phyloP scores from a whole-genome alignment of 2,329 filamentous ascomycete genomes.

The Immersiporthe knoxdaviesiana region DNA sequence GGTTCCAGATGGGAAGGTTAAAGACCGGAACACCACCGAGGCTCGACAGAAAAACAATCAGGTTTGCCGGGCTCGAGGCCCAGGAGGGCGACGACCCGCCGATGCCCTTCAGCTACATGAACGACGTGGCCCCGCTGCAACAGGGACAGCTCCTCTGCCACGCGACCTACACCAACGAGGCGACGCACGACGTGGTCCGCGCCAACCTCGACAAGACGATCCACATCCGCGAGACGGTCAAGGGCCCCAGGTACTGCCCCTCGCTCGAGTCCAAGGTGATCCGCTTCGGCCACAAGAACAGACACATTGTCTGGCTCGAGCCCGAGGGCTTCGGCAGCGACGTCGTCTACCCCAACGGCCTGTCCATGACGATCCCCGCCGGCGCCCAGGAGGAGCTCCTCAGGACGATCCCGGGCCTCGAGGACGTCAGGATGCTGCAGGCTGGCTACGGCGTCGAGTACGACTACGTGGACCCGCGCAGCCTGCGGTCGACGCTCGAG shows the following conservation, averaged over 20 bases:
- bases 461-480: constrained; percentile 94
- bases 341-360: constrained; percentile 92
- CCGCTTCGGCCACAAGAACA: constrained; percentile 77
- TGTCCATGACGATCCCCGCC: constrained; percentile 94
- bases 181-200: constrained; percentile 80
- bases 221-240: constrained; percentile 93
- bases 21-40: constrained; percentile 97
- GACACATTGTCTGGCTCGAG: constrained; percentile 94
- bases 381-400: constrained; percentile 84
- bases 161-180: constrained; percentile 83
- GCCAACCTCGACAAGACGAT: constrained; percentile 94
- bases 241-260: constrained; percentile 92
- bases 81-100: constrained; percentile 87
- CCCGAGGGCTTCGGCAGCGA: constrained; percentile 92
- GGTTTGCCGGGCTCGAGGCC: constrained; percentile 71
- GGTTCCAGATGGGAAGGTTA: constrained; percentile 84
- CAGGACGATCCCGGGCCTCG: constrained; percentile 84
- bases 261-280: constrained; percentile 94
- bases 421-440: constrained; percentile 89
- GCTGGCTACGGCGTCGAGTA: constrained; percentile 98
- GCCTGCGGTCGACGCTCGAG: constrained; percentile 85
- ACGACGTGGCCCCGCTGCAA: constrained; percentile 72
- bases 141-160: constrained; percentile 83
- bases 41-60: constrained; percentile 78
- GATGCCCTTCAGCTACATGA: constrained; percentile 88